Conservation (phyloP, 1,284 basidiomycete genomes). For the Ganoderma leucocontextum region DNA sequence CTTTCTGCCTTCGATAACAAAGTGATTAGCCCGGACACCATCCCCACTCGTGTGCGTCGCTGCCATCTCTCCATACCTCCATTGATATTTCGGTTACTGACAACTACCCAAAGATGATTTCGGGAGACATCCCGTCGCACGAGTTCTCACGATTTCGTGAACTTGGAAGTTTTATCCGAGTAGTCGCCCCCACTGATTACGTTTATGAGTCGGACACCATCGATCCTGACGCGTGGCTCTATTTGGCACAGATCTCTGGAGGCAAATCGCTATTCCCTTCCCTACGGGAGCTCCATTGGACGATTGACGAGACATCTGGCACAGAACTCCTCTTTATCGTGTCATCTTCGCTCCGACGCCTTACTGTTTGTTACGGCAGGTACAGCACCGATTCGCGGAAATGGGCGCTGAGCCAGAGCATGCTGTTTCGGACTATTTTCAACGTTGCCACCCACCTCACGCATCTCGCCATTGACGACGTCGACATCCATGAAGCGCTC, state of each 20-base stretch:
- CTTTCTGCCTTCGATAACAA: neutral
- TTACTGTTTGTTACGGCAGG: neutral
- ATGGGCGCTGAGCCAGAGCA: neutral
- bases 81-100: neutral
- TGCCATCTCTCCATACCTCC: neutral
- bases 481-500: neutral
- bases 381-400: neutral
- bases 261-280: neutral
- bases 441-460: neutral
- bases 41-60: neutral
- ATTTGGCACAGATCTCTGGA: neutral
- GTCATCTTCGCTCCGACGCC: neutral
- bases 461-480: neutral
- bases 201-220: neutral
- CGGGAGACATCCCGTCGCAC: neutral
- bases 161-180: neutral
- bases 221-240: neutral
- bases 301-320: neutral
- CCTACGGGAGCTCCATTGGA: neutral
- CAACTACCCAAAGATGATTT: neutral
- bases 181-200: neutral
- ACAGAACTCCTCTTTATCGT: neutral
- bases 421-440: neutral
- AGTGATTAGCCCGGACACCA: neutral
- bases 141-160: neutral